A percentile compares a stretch with the other conserved stretches of the same genome.
phyloP scores from a whole-genome alignment of 257 asterid species.

The Gardenia jasminoides region DNA sequence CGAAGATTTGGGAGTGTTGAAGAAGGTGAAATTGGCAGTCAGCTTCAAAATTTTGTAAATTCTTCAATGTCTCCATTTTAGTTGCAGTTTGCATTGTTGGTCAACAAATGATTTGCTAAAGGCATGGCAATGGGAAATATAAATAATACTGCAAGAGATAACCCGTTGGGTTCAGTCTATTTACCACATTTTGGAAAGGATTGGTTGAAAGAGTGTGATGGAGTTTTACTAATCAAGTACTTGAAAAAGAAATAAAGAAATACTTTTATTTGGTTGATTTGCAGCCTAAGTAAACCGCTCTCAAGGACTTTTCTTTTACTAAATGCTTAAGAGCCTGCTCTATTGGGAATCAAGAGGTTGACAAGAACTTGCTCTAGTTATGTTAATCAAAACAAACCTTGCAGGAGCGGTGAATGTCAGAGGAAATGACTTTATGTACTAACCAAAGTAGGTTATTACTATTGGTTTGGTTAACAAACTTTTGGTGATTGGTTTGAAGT shows the following conservation, averaged over 20 bases:
- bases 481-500: not conserved
- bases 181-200: not conserved
- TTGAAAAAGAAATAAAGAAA: not conserved
- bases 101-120: not conserved
- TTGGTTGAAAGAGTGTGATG: not conserved
- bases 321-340: not conserved
- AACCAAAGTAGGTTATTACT: not conserved
- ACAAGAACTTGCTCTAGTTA: not conserved
- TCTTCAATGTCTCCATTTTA: constrained; percentile 1
- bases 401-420: not conserved
- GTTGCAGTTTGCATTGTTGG: not conserved
- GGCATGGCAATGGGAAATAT: not conserved
- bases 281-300: not conserved
- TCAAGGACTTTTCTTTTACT: not conserved
- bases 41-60: constrained; percentile 16
- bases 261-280: not conserved
- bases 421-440: not conserved
- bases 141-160: not conserved
- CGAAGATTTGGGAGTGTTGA: constrained; percentile 80
- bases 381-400: not conserved
- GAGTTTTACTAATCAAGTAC: not conserved
- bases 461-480: not conserved
- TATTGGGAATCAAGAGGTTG: not conserved
- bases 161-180: not conserved
- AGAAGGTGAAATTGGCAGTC: constrained; percentile 54